These are phyloP conservation scores for Pseudonitzschia multiseries DNA, from an alignment of 108 stramenopile genomes.

Conservation along the genomic window DNA sequence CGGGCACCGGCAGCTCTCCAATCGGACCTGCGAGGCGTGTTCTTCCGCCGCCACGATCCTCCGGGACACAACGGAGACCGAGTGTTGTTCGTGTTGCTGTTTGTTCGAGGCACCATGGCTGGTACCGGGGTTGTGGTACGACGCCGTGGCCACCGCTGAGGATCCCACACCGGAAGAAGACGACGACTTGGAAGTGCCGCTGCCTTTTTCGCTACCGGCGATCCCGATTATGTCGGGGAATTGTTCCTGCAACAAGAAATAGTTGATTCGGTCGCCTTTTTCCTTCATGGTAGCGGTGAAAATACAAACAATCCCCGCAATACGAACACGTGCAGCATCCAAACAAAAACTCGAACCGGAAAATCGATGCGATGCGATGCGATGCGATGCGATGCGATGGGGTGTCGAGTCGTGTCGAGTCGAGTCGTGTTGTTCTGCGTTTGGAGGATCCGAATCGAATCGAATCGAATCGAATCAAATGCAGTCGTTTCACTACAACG, in stretches of 20 bases:
- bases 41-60: conserved; percentile 21
- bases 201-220: conserved; percentile 4
- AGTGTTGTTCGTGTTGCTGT: too few relatives aligned
- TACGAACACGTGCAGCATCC: too few relatives aligned
- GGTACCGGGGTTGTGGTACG: too few relatives aligned
- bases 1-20: conserved; percentile 34
- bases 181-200: not conserved
- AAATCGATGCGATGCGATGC: too few relatives aligned
- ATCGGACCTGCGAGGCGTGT: conserved; percentile 29
- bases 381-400: too few relatives aligned
- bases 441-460: too few relatives aligned
- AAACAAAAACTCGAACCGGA: too few relatives aligned
- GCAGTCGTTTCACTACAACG: too few relatives aligned
- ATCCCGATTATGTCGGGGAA: conserved; percentile 21
- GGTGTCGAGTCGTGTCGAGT: too few relatives aligned
- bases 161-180: not conserved
- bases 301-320: too few relatives aligned
- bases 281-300: conserved; percentile 14
- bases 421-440: too few relatives aligned
- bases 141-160: not conserved
- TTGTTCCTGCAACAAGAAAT: conserved; percentile 37
- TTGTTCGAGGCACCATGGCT: not conserved
- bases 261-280: conserved; percentile 14
- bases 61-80: not conserved
- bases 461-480: too few relatives aligned